A percentile compares a stretch with the other conserved stretches of the same genome.
Conservation (phyloP, 2,329 filamentous ascomycete genomes). For the Colletotrichum sp. region DNA sequence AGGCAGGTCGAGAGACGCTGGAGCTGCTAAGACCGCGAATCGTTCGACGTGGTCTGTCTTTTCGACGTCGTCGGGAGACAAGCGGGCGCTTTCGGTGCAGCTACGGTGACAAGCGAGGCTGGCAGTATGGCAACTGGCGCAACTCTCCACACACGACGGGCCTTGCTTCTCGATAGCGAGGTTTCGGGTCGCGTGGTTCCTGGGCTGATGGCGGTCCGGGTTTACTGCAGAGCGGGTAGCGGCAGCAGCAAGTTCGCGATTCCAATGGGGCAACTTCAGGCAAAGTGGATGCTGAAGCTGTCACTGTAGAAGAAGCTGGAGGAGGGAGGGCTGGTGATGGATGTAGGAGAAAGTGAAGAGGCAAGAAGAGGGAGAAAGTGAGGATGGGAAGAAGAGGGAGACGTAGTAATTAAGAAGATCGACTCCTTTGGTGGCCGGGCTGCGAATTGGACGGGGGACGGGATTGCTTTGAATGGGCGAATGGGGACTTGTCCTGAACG, state of each 20-base stretch:
- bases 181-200: conserved; percentile 10
- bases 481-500: conserved; percentile 11
- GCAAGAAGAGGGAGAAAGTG: not conserved
- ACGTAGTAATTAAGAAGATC: conserved; percentile 18
- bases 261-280: not conserved
- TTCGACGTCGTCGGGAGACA: conserved; percentile 3
- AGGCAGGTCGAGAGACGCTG: conserved; percentile 2
- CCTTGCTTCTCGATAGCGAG: not conserved
- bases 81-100: conserved; percentile 2
- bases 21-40: not conserved
- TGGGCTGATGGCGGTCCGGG: not conserved
- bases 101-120: not conserved
- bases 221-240: conserved; percentile 13
- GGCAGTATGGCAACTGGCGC: conserved; percentile 7
- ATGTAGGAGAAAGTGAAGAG: not conserved
- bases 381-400: not conserved
- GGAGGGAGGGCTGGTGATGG: not conserved
- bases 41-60: conserved; percentile 14
- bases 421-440: conserved; percentile 5
- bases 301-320: not conserved
- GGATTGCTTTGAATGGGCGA: conserved; percentile 21
- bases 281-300: not conserved
- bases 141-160: conserved; percentile 9
- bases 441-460: conserved; percentile 16
- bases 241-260: conserved; percentile 3